These are phyloP conservation scores for Quercus tomentella DNA, from an alignment of 331 rosid species.

Conservation along the genomic window DNA sequence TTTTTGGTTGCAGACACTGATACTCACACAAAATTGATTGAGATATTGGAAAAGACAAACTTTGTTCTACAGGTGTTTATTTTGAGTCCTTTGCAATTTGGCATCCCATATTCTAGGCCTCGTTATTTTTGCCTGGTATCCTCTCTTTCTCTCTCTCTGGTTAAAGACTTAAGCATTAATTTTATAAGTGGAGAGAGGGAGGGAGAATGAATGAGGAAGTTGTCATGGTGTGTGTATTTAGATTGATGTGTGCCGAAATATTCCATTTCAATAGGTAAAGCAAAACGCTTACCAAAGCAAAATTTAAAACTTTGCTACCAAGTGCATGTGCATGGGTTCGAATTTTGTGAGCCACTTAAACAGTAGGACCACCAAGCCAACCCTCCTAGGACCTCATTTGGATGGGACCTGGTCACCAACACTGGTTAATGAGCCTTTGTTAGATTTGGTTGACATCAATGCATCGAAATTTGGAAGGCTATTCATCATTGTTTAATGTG, in stretches of 20 bases:
- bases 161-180: background rate
- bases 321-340: background rate
- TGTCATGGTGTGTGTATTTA: too few species aligned
- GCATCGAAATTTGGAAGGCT: too few species aligned
- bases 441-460: background rate
- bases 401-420: background rate
- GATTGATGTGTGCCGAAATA: too few species aligned
- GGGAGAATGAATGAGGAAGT: too few species aligned
- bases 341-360: background rate
- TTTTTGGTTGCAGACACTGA: constrained; percentile 64
- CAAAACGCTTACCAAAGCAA: too few species aligned
- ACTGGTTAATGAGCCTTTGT: background rate
- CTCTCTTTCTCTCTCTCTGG: constrained; percentile 7
- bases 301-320: background rate
- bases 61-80: constrained; percentile 78
- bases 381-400: background rate
- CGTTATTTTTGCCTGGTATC: constrained; percentile 90
- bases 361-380: background rate
- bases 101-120: constrained; percentile 95
- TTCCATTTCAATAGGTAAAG: too few species aligned
- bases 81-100: constrained; percentile 87
- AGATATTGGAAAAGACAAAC: constrained; percentile 55
- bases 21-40: constrained; percentile 70
- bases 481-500: too few species aligned
- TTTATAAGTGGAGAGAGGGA: too few species aligned